Evolutionary conservation across 2,329 filamentous ascomycete species (phyloP).

Genomic region (Cercospora sojina): DNA sequence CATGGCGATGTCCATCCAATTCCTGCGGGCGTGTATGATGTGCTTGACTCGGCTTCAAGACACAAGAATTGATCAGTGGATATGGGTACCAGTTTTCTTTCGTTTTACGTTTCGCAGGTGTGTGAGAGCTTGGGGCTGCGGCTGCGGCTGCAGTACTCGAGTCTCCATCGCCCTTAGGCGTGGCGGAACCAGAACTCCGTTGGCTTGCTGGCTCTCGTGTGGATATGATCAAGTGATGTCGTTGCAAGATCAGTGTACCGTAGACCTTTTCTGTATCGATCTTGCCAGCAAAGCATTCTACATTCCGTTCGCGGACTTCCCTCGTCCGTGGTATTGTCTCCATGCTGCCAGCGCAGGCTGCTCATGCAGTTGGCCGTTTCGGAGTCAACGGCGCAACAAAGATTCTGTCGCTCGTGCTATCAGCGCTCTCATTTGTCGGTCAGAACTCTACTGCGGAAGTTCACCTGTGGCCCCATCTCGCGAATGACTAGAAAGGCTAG

Average conservation of each 20-base stretch:
- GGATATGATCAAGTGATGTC: slow-evolving; percentile 65
- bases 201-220: slow-evolving; percentile 40
- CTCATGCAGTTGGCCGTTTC: not conserved
- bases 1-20: slow-evolving; percentile 14
- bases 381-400: not conserved
- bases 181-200: not conserved
- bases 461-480: not conserved
- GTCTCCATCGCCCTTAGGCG: not conserved
- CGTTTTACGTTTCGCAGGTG: slow-evolving; percentile 3
- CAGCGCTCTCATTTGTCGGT: not conserved
- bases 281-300: not conserved
- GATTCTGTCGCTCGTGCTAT: not conserved
- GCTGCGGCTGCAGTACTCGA: not conserved
- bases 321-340: slow-evolving; percentile 1
- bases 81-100: slow-evolving; percentile 80
- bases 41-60: slow-evolving; percentile 60
- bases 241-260: slow-evolving; percentile 62
- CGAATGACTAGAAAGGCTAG: not conserved
- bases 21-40: slow-evolving; percentile 17
- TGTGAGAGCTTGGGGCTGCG: not conserved
- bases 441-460: not conserved
- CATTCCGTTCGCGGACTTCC: slow-evolving; percentile 9
- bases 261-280: slow-evolving; percentile 21
- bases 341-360: slow-evolving; percentile 1
- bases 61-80: slow-evolving; percentile 82